Evolutionary conservation across 2,329 filamentous ascomycete species (phyloP), one percentile per base, ranked within the genome.

Genomic region (Cladophialophora immunda): DNA sequence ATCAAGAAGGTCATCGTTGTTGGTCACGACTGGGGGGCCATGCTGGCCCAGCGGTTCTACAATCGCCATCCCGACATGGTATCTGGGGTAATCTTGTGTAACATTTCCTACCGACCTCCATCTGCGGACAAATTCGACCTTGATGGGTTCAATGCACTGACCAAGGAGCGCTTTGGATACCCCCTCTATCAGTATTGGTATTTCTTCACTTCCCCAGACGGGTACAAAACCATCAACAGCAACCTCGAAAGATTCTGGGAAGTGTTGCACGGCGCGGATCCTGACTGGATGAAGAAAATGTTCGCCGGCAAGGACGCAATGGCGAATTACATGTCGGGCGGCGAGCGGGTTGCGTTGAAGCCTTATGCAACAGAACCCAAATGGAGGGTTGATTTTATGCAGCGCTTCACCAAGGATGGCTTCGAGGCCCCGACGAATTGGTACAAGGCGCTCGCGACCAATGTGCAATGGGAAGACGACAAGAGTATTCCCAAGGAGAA

Each of bases 1-100:
- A 67, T 80, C 22, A 50, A 71, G 54, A 73, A 74, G 38, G 75
- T 78, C 32, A 76, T 85, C 62, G 76, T 80, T 2, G 75, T 84
- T 34, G 84, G 83, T 52, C 83, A 85, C 67, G 83, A 86, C 71
- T 85, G 82, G 83, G 84, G 84, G 45, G 78, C 78, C 17, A 67
- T 62, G 7, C 67, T 81, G 11, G 78, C 79, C 0, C 77, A 80
- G 61, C 77, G 81, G 15, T 66, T 83, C 15, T 83, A 80, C 69
- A 76, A 81, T 56, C 80, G 78, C 68, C 72, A 81, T 60, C 80
- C 78, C 0, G 73, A 79, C 1, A 77, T 81, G 13, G 78, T 83
- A 5, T 56, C 72, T 4, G 82, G 79, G n/a, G 70, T 85, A 1
- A 72, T 79, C 6, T 75, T 83, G 66, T 64, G 84, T 19, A 83